A percentile compares a stretch with the other conserved stretches of the same genome.
These are phyloP conservation scores for Kwoniella newhampshirensis DNA, from an alignment of 768 basidiomycete genomes.

Conservation along the genomic window DNA sequence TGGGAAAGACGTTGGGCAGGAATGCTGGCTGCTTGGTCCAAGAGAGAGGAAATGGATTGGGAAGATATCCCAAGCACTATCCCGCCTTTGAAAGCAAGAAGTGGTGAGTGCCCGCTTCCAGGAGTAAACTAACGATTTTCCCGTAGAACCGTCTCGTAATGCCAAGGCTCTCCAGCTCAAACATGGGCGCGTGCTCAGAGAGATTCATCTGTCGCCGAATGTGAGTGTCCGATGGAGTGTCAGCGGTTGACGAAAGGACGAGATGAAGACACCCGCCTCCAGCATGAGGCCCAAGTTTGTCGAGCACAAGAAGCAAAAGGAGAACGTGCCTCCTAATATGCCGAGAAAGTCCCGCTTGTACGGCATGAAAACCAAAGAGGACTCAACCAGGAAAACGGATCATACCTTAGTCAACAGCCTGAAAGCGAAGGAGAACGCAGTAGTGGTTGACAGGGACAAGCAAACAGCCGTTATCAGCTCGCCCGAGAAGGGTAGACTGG, in stretches of 20 bases:
- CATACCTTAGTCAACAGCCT: too few species aligned
- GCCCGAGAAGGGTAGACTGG: too few species aligned
- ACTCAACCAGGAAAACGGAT: constrained; percentile 1
- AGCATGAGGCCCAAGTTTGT: background rate
- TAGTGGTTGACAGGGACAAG: too few species aligned
- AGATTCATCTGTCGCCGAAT: constrained; percentile 31
- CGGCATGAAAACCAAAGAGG: constrained; percentile 16
- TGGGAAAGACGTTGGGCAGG: constrained; percentile 43
- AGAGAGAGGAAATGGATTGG: constrained; percentile 35
- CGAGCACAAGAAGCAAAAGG: background rate
- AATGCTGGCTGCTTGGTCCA: constrained; percentile 33
- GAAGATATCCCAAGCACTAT: constrained; percentile 25
- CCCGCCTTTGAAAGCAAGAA: constrained; percentile 8
- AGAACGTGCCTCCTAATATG: constrained; percentile 14
- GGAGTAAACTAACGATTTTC: background rate
- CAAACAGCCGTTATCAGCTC: too few species aligned
- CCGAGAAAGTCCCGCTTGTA: constrained; percentile 12
- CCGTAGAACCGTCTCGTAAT: background rate
- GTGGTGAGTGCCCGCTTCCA: constrained; percentile 4
- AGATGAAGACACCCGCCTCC: background rate
- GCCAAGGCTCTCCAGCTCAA: background rate
- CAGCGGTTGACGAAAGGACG: background rate
- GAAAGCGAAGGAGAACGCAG: too few species aligned
- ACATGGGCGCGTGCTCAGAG: constrained; percentile 15
- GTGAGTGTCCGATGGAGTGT: constrained; percentile 13